Conservation (phyloP, 2,329 filamentous ascomycete species). For the Aspergillus sp. region DNA sequence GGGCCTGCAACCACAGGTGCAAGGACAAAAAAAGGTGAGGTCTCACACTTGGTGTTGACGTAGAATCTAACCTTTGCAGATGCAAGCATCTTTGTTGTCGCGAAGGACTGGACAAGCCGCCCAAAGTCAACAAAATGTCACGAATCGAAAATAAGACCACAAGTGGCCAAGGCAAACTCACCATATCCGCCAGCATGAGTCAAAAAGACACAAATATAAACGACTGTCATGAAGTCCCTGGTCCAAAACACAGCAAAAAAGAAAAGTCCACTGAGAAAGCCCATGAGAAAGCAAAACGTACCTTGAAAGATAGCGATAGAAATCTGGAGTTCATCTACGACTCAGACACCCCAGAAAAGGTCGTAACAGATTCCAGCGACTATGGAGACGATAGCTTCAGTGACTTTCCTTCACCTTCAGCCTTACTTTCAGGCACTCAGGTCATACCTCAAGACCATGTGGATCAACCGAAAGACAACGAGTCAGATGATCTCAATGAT, state of each 20-base stretch:
- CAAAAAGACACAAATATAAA: constrained; percentile 16
- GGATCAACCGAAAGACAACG: neutral
- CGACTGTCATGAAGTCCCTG: constrained; percentile 2
- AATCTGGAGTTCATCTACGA: neutral
- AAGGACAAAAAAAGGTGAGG: constrained; percentile 52
- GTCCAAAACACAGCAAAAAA: neutral
- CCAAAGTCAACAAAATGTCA: constrained; percentile 38
- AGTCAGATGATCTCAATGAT: neutral
- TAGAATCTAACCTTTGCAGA: constrained; percentile 22
- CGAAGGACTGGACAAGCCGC: constrained; percentile 66
- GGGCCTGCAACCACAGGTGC: constrained; percentile 71
- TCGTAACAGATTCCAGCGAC: constrained; percentile 26
- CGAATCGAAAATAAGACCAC: constrained; percentile 8
- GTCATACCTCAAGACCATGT: neutral
- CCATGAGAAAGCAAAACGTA: neutral
- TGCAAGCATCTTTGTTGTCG: constrained; percentile 74
- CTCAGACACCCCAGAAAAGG: constrained; percentile 4
- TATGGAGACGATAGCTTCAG: constrained; percentile 31
- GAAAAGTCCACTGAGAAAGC: neutral
- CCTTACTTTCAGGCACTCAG: constrained; percentile 20
- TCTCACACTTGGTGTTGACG: constrained; percentile 20
- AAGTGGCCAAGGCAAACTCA: constrained; percentile 28
- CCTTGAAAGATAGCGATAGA: neutral
- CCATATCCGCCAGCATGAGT: constrained; percentile 25
- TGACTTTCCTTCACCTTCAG: constrained; percentile 38